Evolutionary conservation across 345 rosid species (phyloP).

Genomic region (Bruguiera parviflora): DNA sequence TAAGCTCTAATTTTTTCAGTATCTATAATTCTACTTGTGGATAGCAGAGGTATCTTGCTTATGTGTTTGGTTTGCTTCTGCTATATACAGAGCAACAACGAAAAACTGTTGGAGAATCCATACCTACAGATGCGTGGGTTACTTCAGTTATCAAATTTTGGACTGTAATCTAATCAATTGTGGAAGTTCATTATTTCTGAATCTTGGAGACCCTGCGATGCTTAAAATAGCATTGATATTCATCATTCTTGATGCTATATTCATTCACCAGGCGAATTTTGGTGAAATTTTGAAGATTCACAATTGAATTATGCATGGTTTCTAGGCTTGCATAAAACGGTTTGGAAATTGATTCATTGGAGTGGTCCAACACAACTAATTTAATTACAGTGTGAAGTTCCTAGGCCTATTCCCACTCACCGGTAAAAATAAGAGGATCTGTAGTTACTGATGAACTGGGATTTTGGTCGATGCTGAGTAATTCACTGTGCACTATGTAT

Average conservation of each 20-base stretch:
- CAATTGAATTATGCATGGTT: background rate
- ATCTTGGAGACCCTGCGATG: constrained; percentile 1
- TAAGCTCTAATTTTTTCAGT: background rate
- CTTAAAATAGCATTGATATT: background rate
- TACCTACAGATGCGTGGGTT: constrained; percentile 98
- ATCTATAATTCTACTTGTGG: background rate
- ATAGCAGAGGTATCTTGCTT: constrained; percentile 10
- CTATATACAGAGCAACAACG: constrained; percentile 83
- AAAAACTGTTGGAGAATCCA: constrained; percentile 90
- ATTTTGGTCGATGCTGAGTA: constrained; percentile 1
- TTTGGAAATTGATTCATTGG: background rate
- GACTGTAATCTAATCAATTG: constrained; percentile 10
- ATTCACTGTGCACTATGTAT: background rate
- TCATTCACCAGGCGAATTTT: background rate
- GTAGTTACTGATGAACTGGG: background rate
- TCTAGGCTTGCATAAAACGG: background rate
- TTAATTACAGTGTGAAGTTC: background rate
- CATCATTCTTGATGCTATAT: background rate
- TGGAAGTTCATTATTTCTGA: background rate
- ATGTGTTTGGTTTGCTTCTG: constrained; percentile 13
- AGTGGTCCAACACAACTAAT: constrained; percentile 1
- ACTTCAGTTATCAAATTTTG: constrained; percentile 58
- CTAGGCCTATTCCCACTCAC: background rate
- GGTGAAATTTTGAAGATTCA: background rate
- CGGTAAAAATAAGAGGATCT: background rate